These are phyloP conservation scores for Colletotrichum tanaceti DNA, from an alignment of 2,329 filamentous ascomycete genomes.

Conservation along the genomic window DNA sequence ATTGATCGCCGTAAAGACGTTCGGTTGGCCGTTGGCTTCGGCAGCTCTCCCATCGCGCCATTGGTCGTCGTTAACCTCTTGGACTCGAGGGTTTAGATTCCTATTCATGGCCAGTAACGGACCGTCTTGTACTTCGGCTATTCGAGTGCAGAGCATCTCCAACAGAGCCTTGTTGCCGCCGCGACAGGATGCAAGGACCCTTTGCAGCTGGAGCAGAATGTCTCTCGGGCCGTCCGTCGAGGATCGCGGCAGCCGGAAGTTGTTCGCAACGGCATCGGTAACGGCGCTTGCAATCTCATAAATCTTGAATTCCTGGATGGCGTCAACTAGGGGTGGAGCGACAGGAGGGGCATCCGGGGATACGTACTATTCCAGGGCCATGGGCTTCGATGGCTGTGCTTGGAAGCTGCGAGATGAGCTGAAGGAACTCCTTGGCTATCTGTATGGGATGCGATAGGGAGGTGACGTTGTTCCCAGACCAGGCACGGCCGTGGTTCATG, in stretches of 20 bases:
- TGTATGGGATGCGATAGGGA: slow-evolving; percentile 52
- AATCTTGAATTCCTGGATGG: slow-evolving; percentile 55
- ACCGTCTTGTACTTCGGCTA: slow-evolving; percentile 36
- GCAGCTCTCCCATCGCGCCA: slow-evolving; percentile 19
- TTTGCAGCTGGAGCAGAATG: slow-evolving; percentile 53
- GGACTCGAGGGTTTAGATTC: slow-evolving; percentile 25
- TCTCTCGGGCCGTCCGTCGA: slow-evolving; percentile 45
- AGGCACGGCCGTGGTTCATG: slow-evolving; percentile 47
- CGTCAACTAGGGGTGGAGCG: background rate
- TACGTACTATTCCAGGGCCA: slow-evolving; percentile 55
- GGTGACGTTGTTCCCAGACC: slow-evolving; percentile 39
- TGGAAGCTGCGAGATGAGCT: slow-evolving; percentile 56
- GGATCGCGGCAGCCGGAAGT: slow-evolving; percentile 42
- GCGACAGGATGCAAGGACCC: slow-evolving; percentile 55
- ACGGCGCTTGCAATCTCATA: slow-evolving; percentile 60
- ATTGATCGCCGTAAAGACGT: slow-evolving; percentile 6
- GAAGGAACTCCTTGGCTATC: slow-evolving; percentile 60
- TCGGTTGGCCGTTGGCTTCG: background rate
- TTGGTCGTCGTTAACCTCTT: slow-evolving; percentile 35
- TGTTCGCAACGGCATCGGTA: slow-evolving; percentile 52
- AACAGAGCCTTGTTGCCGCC: slow-evolving; percentile 57
- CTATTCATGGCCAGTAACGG: slow-evolving; percentile 20
- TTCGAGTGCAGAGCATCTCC: slow-evolving; percentile 46
- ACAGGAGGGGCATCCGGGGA: background rate
- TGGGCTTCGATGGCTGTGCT: slow-evolving; percentile 61